Base-by-base conservation (phyloP, 148 eudicot species). In the Camellia granthamiana region DNA sequence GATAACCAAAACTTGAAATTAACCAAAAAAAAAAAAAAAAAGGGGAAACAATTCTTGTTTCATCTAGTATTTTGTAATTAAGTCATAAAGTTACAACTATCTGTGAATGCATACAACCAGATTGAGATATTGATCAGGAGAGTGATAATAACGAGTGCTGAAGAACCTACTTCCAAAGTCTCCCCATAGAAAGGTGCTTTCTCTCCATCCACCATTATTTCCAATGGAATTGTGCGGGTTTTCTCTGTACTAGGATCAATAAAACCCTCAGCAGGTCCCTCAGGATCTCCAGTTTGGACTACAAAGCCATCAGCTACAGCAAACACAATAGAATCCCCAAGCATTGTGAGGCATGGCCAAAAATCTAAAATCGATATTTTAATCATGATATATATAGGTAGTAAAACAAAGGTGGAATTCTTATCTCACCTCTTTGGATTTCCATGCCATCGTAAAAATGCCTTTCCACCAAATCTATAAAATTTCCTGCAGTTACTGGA, bases 371-470 rank as follows among this genome's bases (percentile, higher is more conserved):
- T 64, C 18, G 49, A 41, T 23, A 77, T 60, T 51, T 64, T 73
- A 38, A 63, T 49, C n/a, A 61, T 6, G 43, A 8, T 47, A 67
- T 49, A 3, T 18, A 58, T 68, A n/a, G n/a, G 67, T 38, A 42
- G n/a, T 55, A 71, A 73, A 18, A 14, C 21, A 42, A 69, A 42
- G 80, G 4, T n/a, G 65, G 41, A 78, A 47, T 66, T 30, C 60
- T 9, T 54, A 56, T 66, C 54, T 23, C 88, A 87, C 99, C 97
- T 92, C 99, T 90, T 88, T 96, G 99, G 78, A 96, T 96, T 87
- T 96, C 99, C 99, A 96, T 96, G 91, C 99, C 99, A 85, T 96
- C 98, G 81, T 96, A 96, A 63, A 93, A 96, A 84, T 92, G 98
- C 75, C 99, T 85, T 88, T 96, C 85, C 64, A 96, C 98, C 86